Base-by-base conservation (phyloP, 176 grass and related monocot species). In the Carex parvula region DNA sequence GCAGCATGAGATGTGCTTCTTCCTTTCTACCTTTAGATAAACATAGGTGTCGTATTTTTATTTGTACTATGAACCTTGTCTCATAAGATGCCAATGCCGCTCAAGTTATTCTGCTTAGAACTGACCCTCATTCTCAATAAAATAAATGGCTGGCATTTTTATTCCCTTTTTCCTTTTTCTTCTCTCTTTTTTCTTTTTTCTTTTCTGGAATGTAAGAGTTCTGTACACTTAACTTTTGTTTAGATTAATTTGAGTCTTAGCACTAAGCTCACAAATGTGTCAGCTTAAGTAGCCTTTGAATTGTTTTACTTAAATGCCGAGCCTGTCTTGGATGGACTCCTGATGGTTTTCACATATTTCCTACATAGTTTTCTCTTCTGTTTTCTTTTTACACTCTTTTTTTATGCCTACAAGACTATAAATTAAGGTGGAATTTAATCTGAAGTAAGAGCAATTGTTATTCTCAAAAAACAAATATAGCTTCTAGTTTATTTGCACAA, bases 21-120 rank as follows among this genome's bases (percentile, higher is more conserved):
- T 78, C 15, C 52, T 78, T 78, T 18, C 57, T 33, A 16, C 26
- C 15, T 7, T 15, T 53, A 52, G 71, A 75, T 53, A 17, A 56
- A 3, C 3, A 77, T 77, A 56, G 24, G 1, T 15, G 5, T 55
- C 29, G 24, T 30, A 77, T 56, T 56, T 77, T 24, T 77, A 75
- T 75, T 50, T 75, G 48, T 78, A 57, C 52, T 18, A 35, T 78
- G 13, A 57, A 78, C 1, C 24, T 7, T 16, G 2, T 78, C 52
- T 78, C 10, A 57, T 78, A 78, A 78, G 22, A 32, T 78, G 73
- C 50, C 52, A 57, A 78, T 30, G 14, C 46, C 3, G 2, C 52
- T 78, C 29, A n/a, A 78, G 73, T 78, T 71, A 30, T 57, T 56
- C 14, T 78, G 26, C 22, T 78, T 78, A 78, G 73, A 78, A 78